Evolutionary conservation across 108 stramenopile genomes (phyloP), one percentile per base, ranked within the genome.

Genomic region (Cyclotella kingstonii): DNA sequence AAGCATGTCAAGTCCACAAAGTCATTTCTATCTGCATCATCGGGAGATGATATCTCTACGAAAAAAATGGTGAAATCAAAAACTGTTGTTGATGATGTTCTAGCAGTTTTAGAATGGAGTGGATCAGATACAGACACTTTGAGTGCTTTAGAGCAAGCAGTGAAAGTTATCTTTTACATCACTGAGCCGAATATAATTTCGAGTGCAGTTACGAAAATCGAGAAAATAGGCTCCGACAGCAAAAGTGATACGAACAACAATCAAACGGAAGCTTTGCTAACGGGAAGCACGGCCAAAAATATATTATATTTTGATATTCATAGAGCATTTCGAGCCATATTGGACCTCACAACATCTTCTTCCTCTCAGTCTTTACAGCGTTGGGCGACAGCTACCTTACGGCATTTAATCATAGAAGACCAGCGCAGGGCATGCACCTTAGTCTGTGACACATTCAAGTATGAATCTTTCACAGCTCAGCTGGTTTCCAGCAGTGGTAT

Each of bases 111-210:
- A 57, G 87, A 92, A 63, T 80, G 87, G 45, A 81, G 79, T 51
- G 87, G 87, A 26, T 75, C 79, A 9, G 84, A 84, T 63, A 56
- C 72, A 26, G 67, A 57, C 64, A 85, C 84, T 18, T 59, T 92
- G 15, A 78, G 78, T 57, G 86, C 88, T 0, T 74, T 85, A 51
- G 91, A 92, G 57, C 84, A 89, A 54, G 91, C 87, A 6, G 80
- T 81, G 10, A 80, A 76, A 22, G 59, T 76, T 9, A 51, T 92
- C 31, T 92, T 79, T 73, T 85, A 92, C 77, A 66, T 92, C 26
- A 89, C 91, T 25, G 91, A 92, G 14, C 54, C 81, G 0, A 60
- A 67, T 28, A 63, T 68, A n/a, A 51, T 82, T 55, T 41, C 57
- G 19, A 54, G 47, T 56, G 46, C 69, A 27, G 15, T 72, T 17